Percentiles rank a stretch among this genome's conserved stretches.
Conservation (phyloP, 306 rosid species). For the Benincasa hispida region DNA sequence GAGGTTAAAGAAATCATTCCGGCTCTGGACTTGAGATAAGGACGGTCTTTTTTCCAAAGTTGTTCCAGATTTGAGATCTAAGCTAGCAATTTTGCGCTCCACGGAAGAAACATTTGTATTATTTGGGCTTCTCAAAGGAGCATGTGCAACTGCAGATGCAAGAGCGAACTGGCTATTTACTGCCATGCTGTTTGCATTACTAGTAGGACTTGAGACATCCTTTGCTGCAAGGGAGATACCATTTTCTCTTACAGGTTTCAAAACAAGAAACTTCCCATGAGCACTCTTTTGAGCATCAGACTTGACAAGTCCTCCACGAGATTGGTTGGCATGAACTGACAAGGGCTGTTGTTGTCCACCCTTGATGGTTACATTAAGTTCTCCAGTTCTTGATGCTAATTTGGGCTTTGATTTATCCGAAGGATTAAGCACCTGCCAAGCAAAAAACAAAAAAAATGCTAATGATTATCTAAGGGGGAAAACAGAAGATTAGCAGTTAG, state of each 20-base stretch:
- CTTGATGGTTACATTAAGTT: constrained; percentile 46
- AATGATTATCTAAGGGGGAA: background rate
- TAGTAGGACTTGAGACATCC: constrained; percentile 62
- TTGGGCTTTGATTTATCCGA: constrained; percentile 85
- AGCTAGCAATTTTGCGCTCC: constrained; percentile 50
- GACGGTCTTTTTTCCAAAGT: constrained; percentile 67
- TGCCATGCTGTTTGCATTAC: constrained; percentile 34
- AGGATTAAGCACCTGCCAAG: constrained; percentile 48
- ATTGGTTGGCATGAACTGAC: constrained; percentile 40
- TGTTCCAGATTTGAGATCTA: constrained; percentile 60
- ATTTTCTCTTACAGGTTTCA: constrained; percentile 78
- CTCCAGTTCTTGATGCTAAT: constrained; percentile 40
- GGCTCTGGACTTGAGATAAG: constrained; percentile 78
- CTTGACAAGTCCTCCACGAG: constrained; percentile 58
- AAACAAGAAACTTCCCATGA: constrained; percentile 83
- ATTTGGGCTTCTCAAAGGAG: constrained; percentile 58
- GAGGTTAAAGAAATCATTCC: constrained; percentile 86
- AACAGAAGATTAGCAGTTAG: background rate
- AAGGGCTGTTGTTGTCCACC: constrained; percentile 48
- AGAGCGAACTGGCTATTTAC: constrained; percentile 49
- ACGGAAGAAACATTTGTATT: constrained; percentile 32
- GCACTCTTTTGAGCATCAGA: constrained; percentile 67
- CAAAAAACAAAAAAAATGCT: background rate
- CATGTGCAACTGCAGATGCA: constrained; percentile 46
- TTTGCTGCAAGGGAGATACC: constrained; percentile 50